Conservation (phyloP, 345 rosid species). For the Eucalyptus marginata region DNA sequence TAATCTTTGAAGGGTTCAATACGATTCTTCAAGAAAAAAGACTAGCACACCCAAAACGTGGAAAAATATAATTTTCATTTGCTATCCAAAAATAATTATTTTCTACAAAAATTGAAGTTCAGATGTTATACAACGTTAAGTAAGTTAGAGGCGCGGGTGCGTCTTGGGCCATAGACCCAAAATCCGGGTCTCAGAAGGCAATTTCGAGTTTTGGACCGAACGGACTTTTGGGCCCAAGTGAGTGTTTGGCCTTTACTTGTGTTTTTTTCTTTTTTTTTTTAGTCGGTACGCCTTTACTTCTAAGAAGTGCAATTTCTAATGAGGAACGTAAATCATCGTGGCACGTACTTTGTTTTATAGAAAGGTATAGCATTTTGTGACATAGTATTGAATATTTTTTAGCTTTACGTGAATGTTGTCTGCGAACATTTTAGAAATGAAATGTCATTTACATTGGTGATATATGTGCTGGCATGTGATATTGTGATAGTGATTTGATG, state of each 20-base stretch:
- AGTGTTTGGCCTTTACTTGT: neutral
- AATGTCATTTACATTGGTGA: neutral
- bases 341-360: neutral
- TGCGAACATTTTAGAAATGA: neutral
- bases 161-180: neutral
- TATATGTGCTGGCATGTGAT: neutral
- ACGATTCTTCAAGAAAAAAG: neutral
- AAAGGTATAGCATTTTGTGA: neutral
- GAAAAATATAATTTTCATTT: too few species aligned
- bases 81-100: neutral
- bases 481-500: neutral
- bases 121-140: neutral
- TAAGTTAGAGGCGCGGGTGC: neutral
- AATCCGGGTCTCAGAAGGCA: neutral
- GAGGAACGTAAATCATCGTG: neutral
- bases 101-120: neutral
- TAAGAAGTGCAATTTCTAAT: neutral
- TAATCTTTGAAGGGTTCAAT: neutral
- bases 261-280: too few species aligned
- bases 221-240: neutral
- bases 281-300: too few species aligned
- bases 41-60: neutral
- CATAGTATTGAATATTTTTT: too few species aligned
- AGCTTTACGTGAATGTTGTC: accelerated
- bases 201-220: neutral